Conservation (phyloP, 805 yeast species). For the Zygoascus flipseniorum region DNA sequence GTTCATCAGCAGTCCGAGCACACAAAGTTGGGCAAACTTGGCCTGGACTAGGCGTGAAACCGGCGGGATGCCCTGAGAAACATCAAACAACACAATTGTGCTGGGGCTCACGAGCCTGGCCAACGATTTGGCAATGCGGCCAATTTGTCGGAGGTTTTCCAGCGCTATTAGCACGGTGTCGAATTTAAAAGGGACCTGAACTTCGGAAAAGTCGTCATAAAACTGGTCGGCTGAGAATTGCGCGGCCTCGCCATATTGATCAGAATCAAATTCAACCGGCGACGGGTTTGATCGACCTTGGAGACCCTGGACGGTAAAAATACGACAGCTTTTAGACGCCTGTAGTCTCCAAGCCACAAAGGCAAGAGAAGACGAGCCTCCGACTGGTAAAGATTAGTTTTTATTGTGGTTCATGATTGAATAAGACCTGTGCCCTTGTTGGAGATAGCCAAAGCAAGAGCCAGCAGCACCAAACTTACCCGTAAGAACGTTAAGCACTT, state of each 20-base stretch:
- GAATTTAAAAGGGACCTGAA: not conserved
- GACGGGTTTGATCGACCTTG: not conserved
- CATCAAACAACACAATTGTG: constrained; percentile 3
- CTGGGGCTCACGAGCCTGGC: not conserved
- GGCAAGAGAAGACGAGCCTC: constrained; percentile 14
- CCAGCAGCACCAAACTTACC: not conserved
- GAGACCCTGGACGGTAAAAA: not conserved
- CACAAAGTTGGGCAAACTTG: not conserved
- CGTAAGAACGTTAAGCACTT: not conserved
- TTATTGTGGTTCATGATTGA: not conserved
- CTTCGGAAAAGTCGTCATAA: constrained; percentile 4
- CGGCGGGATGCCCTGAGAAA: constrained; percentile 2
- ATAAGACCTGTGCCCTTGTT: not conserved
- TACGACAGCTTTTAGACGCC: constrained; percentile 11
- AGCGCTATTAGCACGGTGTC: constrained; percentile 6
- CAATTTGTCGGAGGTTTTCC: constrained; percentile 3
- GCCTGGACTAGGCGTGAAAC: not conserved
- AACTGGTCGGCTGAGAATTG: constrained; percentile 12
- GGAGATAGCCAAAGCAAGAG: not conserved
- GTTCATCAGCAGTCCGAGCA: constrained; percentile 2
- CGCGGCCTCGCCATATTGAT: constrained; percentile 12
- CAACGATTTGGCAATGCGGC: constrained; percentile 1
- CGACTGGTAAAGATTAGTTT: constrained; percentile 11
- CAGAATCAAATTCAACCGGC: not conserved
- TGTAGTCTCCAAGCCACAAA: constrained; percentile 19